Base-by-base conservation (phyloP, 768 basidiomycete genomes). In the Suillus luteus region DNA sequence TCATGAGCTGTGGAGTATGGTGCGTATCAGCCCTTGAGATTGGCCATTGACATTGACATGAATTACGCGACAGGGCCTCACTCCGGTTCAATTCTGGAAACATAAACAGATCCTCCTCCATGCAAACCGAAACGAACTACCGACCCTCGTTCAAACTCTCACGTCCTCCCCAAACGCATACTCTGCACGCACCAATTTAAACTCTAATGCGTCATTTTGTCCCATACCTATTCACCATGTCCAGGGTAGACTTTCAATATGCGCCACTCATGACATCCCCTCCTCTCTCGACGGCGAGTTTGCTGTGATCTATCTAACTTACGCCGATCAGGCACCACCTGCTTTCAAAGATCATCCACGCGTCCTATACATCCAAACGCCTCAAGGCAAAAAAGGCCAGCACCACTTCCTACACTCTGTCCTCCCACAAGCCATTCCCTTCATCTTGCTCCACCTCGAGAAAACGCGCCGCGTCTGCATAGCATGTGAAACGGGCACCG, bases 1-100 rank as follows among this genome's bases (percentile, higher is more conserved):
- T 69, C 93, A 96, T 70, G 95, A 97, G 74, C 79, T 91, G 6
- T 96, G 94, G 95, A 84, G 88, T 35, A 85, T 85, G 85, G 92
- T 91, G 62, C 37, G 80, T 72, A 24, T 24, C 14, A 0, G 24
- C 7, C 48, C 0, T 49, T 24, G 12, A 49, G 48, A 2, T 49
- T 12, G 12, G 24, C 2, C 6, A 2, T 24, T 3, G 1, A 24
- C 1, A 1, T 14, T 8, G 22, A 49, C 11, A 5, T 11, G 19
- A n/a, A 1, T 8, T 24, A 22, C 43, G 43, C 48, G 31, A 61
- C 67, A 93, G 90, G 93, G 93, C 5, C 77, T 96, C 61, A 92
- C 87, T 1, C 90, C 95, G 0, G 66, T 71, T 2, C 60, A 88
- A 15, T 96, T 91, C 73, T 96, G 95, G 91, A 66, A 63, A 33